Evolutionary conservation across 2,329 filamentous ascomycete genomes (phyloP).

Genomic region (Monosporascus sp.): DNA sequence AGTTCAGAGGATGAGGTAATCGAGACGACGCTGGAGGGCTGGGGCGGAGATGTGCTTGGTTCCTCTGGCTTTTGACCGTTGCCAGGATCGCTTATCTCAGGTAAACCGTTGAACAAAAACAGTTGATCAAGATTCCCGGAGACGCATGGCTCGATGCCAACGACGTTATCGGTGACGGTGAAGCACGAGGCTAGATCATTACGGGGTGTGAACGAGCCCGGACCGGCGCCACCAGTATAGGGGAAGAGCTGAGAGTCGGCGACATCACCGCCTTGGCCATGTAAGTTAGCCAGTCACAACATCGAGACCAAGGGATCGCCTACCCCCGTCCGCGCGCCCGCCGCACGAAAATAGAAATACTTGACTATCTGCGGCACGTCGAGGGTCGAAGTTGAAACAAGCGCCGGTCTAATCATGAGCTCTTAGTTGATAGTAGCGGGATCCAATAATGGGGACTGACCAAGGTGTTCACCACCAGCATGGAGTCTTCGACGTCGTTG

Average conservation of each 20-base stretch:
- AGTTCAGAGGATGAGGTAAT: not conserved
- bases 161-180: slow-evolving; percentile 34
- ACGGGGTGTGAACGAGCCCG: slow-evolving; percentile 38
- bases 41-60: not conserved
- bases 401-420: slow-evolving; percentile 40
- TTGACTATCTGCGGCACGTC: slow-evolving; percentile 45
- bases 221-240: slow-evolving; percentile 36
- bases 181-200: slow-evolving; percentile 45
- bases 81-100: slow-evolving; percentile 2
- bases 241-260: slow-evolving; percentile 48
- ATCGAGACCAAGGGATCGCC: slow-evolving; percentile 6
- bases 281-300: slow-evolving; percentile 1
- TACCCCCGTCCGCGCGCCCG: slow-evolving; percentile 48
- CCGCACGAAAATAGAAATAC: slow-evolving; percentile 55
- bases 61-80: slow-evolving; percentile 1
- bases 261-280: slow-evolving; percentile 35
- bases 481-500: slow-evolving; percentile 39
- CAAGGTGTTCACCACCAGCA: slow-evolving; percentile 50
- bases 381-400: slow-evolving; percentile 53
- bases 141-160: slow-evolving; percentile 41
- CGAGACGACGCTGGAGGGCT: not conserved
- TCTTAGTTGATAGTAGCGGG: not conserved
- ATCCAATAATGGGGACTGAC: slow-evolving; percentile 20
- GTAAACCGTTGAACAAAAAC: slow-evolving; percentile 29
- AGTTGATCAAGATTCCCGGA: slow-evolving; percentile 34